These are phyloP conservation scores for Raffaelea deltoideospora DNA, from an alignment of 2,329 filamentous ascomycete species.

Conservation along the genomic window DNA sequence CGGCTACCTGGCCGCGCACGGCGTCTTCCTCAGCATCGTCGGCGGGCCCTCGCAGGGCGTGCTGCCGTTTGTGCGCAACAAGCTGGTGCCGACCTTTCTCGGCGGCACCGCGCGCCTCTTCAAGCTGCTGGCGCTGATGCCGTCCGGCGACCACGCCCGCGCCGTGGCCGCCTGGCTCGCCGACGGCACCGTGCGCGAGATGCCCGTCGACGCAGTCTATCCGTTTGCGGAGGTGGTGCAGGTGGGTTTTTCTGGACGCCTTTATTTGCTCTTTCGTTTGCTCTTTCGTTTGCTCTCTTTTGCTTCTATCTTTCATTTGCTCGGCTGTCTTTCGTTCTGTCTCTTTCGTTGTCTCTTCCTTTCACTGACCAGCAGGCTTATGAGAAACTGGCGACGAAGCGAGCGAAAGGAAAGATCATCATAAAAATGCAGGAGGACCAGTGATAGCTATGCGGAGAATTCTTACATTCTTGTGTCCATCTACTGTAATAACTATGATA, in stretches of 20 bases:
- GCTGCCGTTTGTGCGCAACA: conserved; percentile 16
- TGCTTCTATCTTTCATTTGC: background rate
- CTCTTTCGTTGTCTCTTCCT: background rate
- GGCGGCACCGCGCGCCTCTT: conserved; percentile 17
- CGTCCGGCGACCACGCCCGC: conserved; percentile 13
- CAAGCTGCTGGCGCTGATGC: conserved; percentile 15
- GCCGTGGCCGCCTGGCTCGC: conserved; percentile 14
- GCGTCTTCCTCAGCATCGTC: conserved; percentile 20
- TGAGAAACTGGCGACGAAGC: conserved; percentile 16
- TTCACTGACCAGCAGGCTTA: conserved; percentile 12
- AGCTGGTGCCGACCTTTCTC: conserved; percentile 15
- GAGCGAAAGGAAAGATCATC: conserved; percentile 18
- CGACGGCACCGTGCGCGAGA: conserved; percentile 13
- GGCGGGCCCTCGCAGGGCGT: conserved; percentile 17
- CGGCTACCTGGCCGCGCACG: conserved; percentile 21
- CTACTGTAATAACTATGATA: too few relatives aligned
- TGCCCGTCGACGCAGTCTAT: conserved; percentile 17
- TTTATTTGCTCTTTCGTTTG: background rate
- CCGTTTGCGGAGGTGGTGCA: conserved; percentile 14
- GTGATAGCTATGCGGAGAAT: too few relatives aligned
- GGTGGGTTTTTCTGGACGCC: conserved; percentile 10
- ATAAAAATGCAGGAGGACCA: conserved; percentile 21
- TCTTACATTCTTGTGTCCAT: too few relatives aligned
- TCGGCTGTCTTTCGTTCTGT: background rate
- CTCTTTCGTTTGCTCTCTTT: background rate